Evolutionary conservation across 2,329 filamentous ascomycete species (phyloP).

Genomic region (Aureobasidium melanogenum): DNA sequence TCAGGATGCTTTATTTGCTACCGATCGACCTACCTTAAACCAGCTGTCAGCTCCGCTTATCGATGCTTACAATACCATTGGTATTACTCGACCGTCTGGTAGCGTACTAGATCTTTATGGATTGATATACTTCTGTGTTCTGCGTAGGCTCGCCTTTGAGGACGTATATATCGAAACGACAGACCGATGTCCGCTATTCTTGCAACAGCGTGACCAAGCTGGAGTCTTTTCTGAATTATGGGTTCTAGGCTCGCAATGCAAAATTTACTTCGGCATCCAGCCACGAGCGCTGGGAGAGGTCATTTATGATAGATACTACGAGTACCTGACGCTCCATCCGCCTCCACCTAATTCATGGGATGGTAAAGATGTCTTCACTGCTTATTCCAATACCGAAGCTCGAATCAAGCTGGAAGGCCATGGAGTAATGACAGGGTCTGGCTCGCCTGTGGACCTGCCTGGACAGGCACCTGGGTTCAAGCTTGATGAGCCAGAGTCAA

Average conservation of each 20-base stretch:
- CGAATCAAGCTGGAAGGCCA: conserved; percentile 13
- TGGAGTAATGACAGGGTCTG: conserved; percentile 12
- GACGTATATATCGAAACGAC: conserved; percentile 56
- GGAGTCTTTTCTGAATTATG: conserved; percentile 57
- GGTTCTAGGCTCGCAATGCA: conserved; percentile 54
- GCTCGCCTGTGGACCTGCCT: conserved; percentile 11
- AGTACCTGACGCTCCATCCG: conserved; percentile 12
- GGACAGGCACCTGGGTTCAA: conserved; percentile 13
- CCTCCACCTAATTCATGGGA: conserved; percentile 16
- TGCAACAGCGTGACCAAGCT: conserved; percentile 53
- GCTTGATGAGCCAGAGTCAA: conserved; percentile 12
- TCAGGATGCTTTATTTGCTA: conserved; percentile 25
- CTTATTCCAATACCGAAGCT: conserved; percentile 20
- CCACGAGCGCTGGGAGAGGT: conserved; percentile 15
- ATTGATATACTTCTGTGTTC: conserved; percentile 49
- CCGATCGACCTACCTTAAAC: conserved; percentile 18
- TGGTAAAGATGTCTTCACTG: conserved; percentile 16
- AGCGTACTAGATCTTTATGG: conserved; percentile 42
- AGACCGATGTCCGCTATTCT: conserved; percentile 53
- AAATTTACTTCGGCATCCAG: conserved; percentile 50
- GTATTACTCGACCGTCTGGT: background rate
- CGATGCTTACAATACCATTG: conserved; percentile 8
- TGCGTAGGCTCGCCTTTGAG: conserved; percentile 49
- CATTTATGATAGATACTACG: conserved; percentile 13
- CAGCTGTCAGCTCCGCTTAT: conserved; percentile 11